Base-by-base conservation (phyloP, 2,329 filamentous ascomycete species). In the Nemania sp. region DNA sequence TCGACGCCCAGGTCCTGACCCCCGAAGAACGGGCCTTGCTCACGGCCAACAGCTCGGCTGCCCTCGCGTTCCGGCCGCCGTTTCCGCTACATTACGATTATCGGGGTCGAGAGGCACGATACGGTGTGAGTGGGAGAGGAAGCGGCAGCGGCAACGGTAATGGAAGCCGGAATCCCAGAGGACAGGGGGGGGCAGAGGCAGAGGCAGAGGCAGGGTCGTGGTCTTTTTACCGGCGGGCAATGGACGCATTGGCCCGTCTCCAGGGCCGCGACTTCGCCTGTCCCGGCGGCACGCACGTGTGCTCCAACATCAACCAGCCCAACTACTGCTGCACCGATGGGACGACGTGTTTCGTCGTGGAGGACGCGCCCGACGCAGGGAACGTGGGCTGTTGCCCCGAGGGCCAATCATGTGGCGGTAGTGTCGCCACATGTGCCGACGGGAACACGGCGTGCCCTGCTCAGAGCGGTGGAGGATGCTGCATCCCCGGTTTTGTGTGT, bases 381-480 rank as follows among this genome's bases (percentile, higher is more conserved):
- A 83, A 85, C 46, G 86, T 94, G 2, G 90, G 90, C 2, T 95
- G 91, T 74, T 95, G 91, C 75, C 88, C 89, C 0, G 71, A 78
- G 37, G 90, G 89, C 3, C 77, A 79, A 45, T 82, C 74, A 5
- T 94, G 90, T 72, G 82, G 81, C 3, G 88, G 88, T 10, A 76
- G 77, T 1, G 85, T 93, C 5, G 83, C 81, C 0, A 71, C 71
- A n/a, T 93, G 90, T 65, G 79, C 80, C 2, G 76, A 79, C 3
- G 87, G 83, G 42, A 87, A 89, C 61, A 83, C 84, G 11, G 83
- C 84, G 50, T 94, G 90, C 71, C 80, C 87, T 0, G 80, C 84
- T 7, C 81, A 82, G 35, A 73, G 87, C 0, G 90, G 90, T 2
- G 90, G 90, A 13, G 90, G 90, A 2, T 94, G 90, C 71, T 94